Conservation (phyloP, 1,284 basidiomycete species). For the Sporisorium scitamineum region DNA sequence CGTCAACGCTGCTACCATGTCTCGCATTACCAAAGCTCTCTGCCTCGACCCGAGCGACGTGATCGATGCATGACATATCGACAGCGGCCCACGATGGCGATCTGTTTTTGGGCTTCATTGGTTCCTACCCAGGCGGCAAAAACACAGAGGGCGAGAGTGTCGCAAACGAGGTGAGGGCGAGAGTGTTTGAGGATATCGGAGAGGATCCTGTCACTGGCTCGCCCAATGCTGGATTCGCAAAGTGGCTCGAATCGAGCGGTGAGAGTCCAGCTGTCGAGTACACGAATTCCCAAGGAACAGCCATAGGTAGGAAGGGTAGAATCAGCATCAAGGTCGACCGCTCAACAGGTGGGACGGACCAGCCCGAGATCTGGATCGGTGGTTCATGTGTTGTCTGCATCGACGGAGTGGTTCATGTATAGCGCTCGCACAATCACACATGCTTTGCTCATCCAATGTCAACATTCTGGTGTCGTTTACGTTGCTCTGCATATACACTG, state of each 20-base stretch:
- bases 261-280: conserved; percentile 37
- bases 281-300: conserved; percentile 47
- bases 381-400: conserved; percentile 51
- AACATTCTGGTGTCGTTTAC: not conserved
- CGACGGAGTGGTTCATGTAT: conserved; percentile 37
- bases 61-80: conserved; percentile 47
- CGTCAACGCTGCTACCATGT: conserved; percentile 29
- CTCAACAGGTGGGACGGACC: not conserved
- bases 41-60: conserved; percentile 29
- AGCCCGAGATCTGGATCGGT: conserved; percentile 54
- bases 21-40: conserved; percentile 28
- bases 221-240: conserved; percentile 57
- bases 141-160: conserved; percentile 21
- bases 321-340: conserved; percentile 39
- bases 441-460: no score
- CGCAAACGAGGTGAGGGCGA: conserved; percentile 52
- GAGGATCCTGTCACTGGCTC: conserved; percentile 65
- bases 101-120: conserved; percentile 54
- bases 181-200: conserved; percentile 36
- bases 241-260: conserved; percentile 46
- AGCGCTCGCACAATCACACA: not conserved
- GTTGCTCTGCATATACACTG: no score
- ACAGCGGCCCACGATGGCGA: conserved; percentile 61
- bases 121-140: conserved; percentile 35
- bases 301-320: conserved; percentile 47